Conservation (phyloP, 495 filamentous ascomycete species). For the Lophiostoma macrostomum region DNA sequence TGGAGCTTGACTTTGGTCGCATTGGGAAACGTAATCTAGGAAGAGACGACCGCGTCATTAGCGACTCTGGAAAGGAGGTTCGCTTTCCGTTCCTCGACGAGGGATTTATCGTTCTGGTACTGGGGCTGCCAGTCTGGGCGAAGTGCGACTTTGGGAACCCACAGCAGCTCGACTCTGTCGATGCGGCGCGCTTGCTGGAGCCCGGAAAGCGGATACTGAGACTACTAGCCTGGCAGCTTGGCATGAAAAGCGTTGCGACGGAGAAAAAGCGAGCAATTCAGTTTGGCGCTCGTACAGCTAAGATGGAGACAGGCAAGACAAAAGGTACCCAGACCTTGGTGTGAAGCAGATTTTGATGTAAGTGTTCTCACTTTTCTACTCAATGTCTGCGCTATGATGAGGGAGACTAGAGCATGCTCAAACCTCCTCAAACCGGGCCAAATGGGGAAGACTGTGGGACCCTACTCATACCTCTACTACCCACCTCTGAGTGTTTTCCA, state of each 20-base stretch:
- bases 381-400: constrained; percentile 11
- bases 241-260: constrained; percentile 63
- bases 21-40: constrained; percentile 92
- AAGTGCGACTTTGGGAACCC: constrained; percentile 73
- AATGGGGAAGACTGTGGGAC: constrained; percentile 15
- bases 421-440: constrained; percentile 10
- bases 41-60: constrained; percentile 85
- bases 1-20: constrained; percentile 79
- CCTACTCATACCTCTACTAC: no score
- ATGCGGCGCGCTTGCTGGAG: constrained; percentile 51
- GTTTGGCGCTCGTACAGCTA: constrained; percentile 45
- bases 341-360: constrained; percentile 7
- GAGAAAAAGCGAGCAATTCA: constrained; percentile 85
- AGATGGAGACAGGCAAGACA: constrained; percentile 44
- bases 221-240: constrained; percentile 71
- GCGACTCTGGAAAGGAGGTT: constrained; percentile 85
- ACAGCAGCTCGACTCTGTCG: constrained; percentile 3
- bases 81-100: constrained; percentile 94
- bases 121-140: constrained; percentile 68
- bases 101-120: constrained; percentile 74
- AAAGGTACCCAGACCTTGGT: constrained; percentile 40
- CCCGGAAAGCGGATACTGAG: constrained; percentile 78
- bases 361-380: not conserved
- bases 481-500: constrained; percentile 10
- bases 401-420: constrained; percentile 5